phyloP scores from a whole-genome alignment of 805 yeast genomes.

The Candida saitoana region DNA sequence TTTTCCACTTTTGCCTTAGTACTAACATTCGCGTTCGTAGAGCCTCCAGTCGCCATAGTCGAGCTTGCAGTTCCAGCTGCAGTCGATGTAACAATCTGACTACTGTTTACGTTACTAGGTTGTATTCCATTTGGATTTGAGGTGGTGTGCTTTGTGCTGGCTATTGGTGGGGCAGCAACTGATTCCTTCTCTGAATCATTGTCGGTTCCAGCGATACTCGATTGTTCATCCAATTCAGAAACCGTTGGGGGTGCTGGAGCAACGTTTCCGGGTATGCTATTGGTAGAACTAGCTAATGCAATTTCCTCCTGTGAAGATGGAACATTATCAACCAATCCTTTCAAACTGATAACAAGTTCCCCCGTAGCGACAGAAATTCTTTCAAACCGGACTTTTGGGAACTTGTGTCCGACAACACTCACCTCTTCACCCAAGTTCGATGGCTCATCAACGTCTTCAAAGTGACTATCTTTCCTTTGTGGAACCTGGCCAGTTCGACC shows the following conservation, averaged over 20 bases:
- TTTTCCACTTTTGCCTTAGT: conserved; percentile 5
- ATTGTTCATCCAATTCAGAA: neutral
- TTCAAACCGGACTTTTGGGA: conserved; percentile 83
- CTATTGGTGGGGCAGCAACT: neutral
- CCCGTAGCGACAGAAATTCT: conserved; percentile 87
- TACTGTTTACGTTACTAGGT: conserved; percentile 2
- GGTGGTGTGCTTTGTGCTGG: conserved; percentile 1
- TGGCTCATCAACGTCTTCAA: conserved; percentile 32
- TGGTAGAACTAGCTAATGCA: neutral
- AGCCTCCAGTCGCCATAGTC: neutral
- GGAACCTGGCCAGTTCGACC: conserved; percentile 48
- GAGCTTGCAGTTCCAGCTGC: conserved; percentile 3
- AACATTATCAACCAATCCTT: conserved; percentile 42
- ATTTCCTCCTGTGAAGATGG: neutral
- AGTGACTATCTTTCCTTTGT: conserved; percentile 15
- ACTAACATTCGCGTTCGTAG: neutral
- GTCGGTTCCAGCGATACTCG: conserved; percentile 1
- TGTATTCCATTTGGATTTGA: conserved; percentile 1
- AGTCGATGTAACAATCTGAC: neutral
- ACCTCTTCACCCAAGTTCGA: conserved; percentile 88
- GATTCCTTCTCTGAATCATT: conserved; percentile 4
- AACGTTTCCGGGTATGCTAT: neutral
- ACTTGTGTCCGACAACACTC: conserved; percentile 79
- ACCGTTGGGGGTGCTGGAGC: neutral
- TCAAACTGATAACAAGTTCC: conserved; percentile 65